Evolutionary conservation across 2,329 filamentous ascomycete genomes (phyloP), one percentile per base, ranked within the genome.

Genomic region (Calonectria leucothoes): DNA sequence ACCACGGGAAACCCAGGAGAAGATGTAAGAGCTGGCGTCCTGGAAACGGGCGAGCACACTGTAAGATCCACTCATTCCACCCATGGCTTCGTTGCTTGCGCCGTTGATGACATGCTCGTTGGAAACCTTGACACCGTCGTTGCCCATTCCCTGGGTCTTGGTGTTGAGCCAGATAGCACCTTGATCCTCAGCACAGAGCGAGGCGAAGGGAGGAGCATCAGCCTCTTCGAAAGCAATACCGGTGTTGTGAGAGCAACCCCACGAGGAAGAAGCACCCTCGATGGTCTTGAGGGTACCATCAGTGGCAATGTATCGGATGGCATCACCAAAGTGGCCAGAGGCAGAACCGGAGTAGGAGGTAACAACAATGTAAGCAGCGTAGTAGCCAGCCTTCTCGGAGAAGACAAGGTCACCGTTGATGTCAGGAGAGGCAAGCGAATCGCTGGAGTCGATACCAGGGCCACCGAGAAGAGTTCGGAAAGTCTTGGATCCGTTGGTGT

Each of bases 161-260:
- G 90, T 92, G 85, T 93, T 93, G 63, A 92, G 84, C 91, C 91
- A 92, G 82, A 93, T 91, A 51, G 87, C 89, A 27, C 91, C 91
- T 80, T 92, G 90, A 75, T 92, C 91, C 77, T 92, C 90, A 23
- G 91, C 88, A 77, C 90, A 92, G 72, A 92, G 84, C 66, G 86
- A 89, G 27, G 90, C 89, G 73, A 90, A 92, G 5, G 91, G 91
- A 23, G 88, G 84, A 17, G 85, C 87, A 64, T 91, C 90, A 25
- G 91, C 90, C 23, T 88, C 89, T 80, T 92, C 91, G 68, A 93
- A 88, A 7, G 90, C 90, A 69, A 93, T 92, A 70, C 91, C 91
- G 1, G 90, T 92, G 83, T 93, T 93, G 86, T 92, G 90, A 7
- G 88, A 90, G 85, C 91, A 93, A 23, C 91, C 91, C 87, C 90